Base-by-base conservation (phyloP, 345 rosid species). In the Moringa oleifera region DNA sequence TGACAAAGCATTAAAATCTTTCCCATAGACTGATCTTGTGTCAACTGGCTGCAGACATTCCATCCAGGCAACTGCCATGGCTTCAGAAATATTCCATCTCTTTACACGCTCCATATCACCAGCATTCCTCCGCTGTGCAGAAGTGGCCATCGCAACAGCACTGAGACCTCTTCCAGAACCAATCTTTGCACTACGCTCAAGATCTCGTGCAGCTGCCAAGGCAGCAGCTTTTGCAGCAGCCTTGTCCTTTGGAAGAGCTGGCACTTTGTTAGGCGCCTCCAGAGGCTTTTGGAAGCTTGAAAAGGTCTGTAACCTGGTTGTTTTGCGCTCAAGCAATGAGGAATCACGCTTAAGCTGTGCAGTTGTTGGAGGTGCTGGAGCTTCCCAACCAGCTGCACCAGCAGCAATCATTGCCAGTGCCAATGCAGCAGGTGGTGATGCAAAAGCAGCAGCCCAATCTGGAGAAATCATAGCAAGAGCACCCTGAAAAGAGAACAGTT, bases 391-490 rank as follows among this genome's bases (percentile, higher is more conserved):
- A 45, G 96, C 84, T 77, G 99, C 96, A 56, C 99, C 99, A 41
- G 99, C 99, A 73, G 99, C 96, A 79, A 95, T 95, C 97, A 95
- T 95, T 53, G 99, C 96, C 80, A 95, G 77, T 24, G 99, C 97
- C 99, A 95, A 85, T 58, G 99, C 93, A 76, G 99, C 95, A 62
- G 99, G 99, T 53, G 99, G 99, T 64, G 99, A 95, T 31, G 97
- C 99, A 84, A 95, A 95, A 63, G 99, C 97, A 79, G 97, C 96
- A 57, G 95, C 97, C 99, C 99, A 95, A 69, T 84, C 75, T 24
- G 96, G 93, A 76, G 97, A 91, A 60, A 87, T 79, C 96, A 95
- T 91, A 51, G 90, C 81, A 73, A 89, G 85, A 73, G 97, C 97
- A 67, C 95, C 96, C 99, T 95, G 79, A 64, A 69, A 67, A 25